A percentile compares a stretch with the other conserved stretches of the same genome.
Conservation (phyloP, 257 asterid species). For the Petrea volubilis region DNA sequence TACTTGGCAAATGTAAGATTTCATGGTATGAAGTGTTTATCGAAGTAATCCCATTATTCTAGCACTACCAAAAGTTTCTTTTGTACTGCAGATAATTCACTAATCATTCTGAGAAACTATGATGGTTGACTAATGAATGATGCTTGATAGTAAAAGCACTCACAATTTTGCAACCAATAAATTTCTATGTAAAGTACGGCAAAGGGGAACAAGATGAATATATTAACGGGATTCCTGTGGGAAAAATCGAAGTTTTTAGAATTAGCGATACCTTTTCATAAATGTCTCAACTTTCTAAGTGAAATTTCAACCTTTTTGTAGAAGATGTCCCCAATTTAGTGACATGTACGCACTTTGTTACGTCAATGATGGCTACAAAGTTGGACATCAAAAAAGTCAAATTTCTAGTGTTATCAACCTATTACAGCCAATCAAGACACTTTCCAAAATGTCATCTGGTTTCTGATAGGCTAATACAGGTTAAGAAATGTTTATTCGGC, state of each 20-base stretch:
- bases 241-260: background rate
- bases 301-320: background rate
- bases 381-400: background rate
- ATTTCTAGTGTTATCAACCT: background rate
- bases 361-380: background rate
- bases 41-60: background rate
- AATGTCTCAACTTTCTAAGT: background rate
- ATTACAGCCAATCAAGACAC: background rate
- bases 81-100: background rate
- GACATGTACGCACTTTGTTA: background rate
- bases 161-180: background rate
- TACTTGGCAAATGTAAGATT: background rate
- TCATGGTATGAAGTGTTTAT: too few species aligned
- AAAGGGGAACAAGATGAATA: background rate
- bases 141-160: background rate
- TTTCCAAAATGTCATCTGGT: background rate
- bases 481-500: background rate
- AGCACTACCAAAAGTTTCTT: background rate
- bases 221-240: background rate
- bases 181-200: background rate
- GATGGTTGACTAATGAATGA: background rate
- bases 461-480: background rate
- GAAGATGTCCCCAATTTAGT: background rate
- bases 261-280: background rate
- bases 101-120: background rate